Evolutionary conservation across 805 yeast species (phyloP), one percentile per base, ranked within the genome.

Genomic region (Clavispora santaluciae): DNA sequence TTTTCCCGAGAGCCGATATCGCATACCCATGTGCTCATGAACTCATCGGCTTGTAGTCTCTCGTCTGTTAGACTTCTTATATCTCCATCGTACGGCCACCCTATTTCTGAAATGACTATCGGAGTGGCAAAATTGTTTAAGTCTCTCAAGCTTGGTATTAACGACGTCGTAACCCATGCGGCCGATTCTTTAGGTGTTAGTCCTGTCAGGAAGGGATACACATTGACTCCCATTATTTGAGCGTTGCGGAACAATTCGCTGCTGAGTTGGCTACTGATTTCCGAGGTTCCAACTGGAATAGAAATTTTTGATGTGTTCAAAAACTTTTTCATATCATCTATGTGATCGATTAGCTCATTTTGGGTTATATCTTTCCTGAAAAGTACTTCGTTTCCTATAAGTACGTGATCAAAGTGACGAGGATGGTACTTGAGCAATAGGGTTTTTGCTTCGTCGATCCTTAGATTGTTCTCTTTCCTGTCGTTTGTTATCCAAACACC

Each of bases 51-150:
- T 16, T 28, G 31, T 28, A 28, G 16, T 11, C 11, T 28, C 20
- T 28, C 31, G 15, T n/a, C 7, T 15, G 20, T 28, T 7, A 28
- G 10, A 6, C 31, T 28, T 11, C 31, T 28, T 15, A 28, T 42
- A 0, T 86, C 87, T 3, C 88, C 89, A 1, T 59, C 64, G 33
- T 70, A 76, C 0, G 89, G 90, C 90, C 89, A 83, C 0, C 88
- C 89, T 16, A 81, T 73, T 48, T 83, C 88, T 0, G 85, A 68
- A 1, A 83, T 66, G 4, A 73, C 62, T 5, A 79, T 49, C 22
- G 54, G 57, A 1, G 67, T 55, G 9, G 57, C 48, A 3, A 54
- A 45, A 13, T 16, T n/a, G 18, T 54, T 45, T 11, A 52, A 41
- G 38, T 60, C 61, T 23, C 56, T 17, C 11, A 50, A 35, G 1